Conservation (phyloP, 306 rosid genomes). For the Oemleria cerasiformis region DNA sequence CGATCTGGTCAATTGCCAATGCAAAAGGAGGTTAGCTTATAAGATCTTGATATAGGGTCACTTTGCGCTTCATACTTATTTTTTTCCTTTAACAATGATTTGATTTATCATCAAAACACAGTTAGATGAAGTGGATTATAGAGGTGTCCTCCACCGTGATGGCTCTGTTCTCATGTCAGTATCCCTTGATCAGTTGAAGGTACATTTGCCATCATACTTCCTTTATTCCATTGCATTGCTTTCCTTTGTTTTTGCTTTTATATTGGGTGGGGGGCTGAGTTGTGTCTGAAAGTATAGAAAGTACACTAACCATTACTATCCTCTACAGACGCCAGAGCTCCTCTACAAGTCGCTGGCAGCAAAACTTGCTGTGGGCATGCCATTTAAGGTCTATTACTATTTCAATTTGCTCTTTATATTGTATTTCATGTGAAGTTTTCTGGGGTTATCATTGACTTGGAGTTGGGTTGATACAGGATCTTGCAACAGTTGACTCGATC, state of each 20-base stretch:
- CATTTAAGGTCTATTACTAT: conserved; percentile 68
- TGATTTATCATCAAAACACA: conserved; percentile 30
- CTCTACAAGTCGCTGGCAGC: conserved; percentile 91
- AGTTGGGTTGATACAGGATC: conserved; percentile 58
- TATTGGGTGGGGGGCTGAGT: conserved; percentile 3
- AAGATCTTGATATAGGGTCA: conserved; percentile 9
- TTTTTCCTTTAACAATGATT: conserved; percentile 9
- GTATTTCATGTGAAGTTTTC: conserved; percentile 12
- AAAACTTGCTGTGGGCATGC: conserved; percentile 92
- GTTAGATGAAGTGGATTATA: conserved; percentile 97
- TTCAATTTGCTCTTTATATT: conserved; percentile 1
- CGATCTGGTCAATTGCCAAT: conserved; percentile 91
- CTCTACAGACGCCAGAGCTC: conserved; percentile 69
- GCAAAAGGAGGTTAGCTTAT: conserved; percentile 73
- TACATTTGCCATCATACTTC: conserved; percentile 21
- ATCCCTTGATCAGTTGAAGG: conserved; percentile 85
- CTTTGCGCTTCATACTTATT: background rate
- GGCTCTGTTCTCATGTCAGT: conserved; percentile 98
- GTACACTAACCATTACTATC: conserved; percentile 8
- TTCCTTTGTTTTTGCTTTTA: background rate
- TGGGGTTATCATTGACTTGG: conserved; percentile 26
- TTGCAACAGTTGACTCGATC: conserved; percentile 95
- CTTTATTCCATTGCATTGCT: conserved; percentile 16
- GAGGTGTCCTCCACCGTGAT: conserved; percentile 91
- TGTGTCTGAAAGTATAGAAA: conserved; percentile 10